Conservation (phyloP, 352 stramenopile species). For the Aphanomyces invadans region DNA sequence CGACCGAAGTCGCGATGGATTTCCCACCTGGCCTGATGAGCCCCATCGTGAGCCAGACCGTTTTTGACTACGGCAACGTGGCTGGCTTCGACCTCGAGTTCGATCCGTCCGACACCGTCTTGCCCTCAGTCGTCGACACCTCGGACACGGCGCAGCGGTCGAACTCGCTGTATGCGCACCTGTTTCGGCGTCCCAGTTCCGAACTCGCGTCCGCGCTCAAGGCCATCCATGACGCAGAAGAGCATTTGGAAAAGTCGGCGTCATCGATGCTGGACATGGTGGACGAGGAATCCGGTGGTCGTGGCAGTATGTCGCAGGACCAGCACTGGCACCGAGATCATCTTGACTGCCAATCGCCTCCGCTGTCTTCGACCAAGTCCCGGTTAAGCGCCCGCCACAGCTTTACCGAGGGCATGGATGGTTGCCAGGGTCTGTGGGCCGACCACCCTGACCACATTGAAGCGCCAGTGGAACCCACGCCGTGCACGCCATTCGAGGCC, state of each 20-base stretch:
- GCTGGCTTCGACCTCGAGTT: not conserved
- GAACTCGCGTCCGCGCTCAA: not conserved
- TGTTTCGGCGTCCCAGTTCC: not conserved
- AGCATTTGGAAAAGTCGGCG: not conserved
- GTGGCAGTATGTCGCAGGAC: too few species aligned
- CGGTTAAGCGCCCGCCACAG: not conserved
- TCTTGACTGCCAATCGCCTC: not conserved
- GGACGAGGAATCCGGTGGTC: not conserved
- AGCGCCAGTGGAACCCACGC: not conserved
- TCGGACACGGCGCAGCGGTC: not conserved
- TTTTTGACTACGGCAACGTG: slow-evolving; percentile 17
- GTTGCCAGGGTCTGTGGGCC: not conserved
- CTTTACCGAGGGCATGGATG: not conserved
- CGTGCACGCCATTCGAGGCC: not conserved
- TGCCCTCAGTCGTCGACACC: too few species aligned
- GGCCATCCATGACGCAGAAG: slow-evolving; percentile 4
- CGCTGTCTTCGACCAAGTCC: not conserved
- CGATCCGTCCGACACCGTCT: not conserved
- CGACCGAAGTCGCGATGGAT: slow-evolving; percentile 24
- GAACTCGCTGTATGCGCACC: not conserved
- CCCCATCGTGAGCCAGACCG: slow-evolving; percentile 12
- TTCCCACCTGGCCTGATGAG: slow-evolving; percentile 14
- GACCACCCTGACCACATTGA: too few species aligned
- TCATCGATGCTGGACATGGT: not conserved
- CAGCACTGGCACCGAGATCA: not conserved